These are phyloP conservation scores for Peterozyma toletana DNA, from an alignment of 805 yeast species.

Conservation along the genomic window DNA sequence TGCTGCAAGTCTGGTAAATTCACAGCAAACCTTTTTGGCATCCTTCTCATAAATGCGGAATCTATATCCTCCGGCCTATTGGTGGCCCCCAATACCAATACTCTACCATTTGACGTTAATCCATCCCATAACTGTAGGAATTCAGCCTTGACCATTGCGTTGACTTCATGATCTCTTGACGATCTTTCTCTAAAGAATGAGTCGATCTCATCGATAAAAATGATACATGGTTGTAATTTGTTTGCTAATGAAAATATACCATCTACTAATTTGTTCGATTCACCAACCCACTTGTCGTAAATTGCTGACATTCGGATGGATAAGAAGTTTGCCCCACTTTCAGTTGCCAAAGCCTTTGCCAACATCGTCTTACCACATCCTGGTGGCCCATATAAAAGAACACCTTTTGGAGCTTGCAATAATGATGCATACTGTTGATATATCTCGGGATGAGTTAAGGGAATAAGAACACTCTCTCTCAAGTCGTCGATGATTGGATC, in stretches of 20 bases:
- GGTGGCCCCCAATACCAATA: constrained; percentile 90
- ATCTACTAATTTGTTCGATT: constrained; percentile 86
- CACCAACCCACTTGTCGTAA: constrained; percentile 98
- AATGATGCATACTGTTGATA: constrained; percentile 62
- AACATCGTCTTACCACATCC: constrained; percentile 98
- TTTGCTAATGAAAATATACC: constrained; percentile 87
- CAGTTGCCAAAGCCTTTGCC: constrained; percentile 91
- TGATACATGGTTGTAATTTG: constrained; percentile 89
- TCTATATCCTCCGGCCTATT: constrained; percentile 90
- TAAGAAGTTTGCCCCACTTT: constrained; percentile 85
- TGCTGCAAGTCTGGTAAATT: constrained; percentile 64
- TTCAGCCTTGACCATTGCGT: constrained; percentile 90
- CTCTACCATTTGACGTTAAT: constrained; percentile 61
- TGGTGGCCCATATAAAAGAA: constrained; percentile 88
- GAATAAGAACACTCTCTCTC: constrained; percentile 82
- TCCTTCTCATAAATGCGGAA: constrained; percentile 82
- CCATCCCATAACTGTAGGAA: constrained; percentile 99
- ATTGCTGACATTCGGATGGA: constrained; percentile 89
- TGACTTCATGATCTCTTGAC: constrained; percentile 87
- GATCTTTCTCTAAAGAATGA: constrained; percentile 85
- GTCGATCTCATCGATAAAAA: constrained; percentile 94
- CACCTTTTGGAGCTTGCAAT: constrained; percentile 91
- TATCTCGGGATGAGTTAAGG: constrained; percentile 72
- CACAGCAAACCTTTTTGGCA: constrained; percentile 86
- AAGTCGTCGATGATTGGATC: constrained; percentile 77